A percentile compares a stretch with the other conserved stretches of the same genome.
Evolutionary conservation across 2,329 filamentous ascomycete genomes (phyloP).

Genomic region (Epichloe coenophiala): DNA sequence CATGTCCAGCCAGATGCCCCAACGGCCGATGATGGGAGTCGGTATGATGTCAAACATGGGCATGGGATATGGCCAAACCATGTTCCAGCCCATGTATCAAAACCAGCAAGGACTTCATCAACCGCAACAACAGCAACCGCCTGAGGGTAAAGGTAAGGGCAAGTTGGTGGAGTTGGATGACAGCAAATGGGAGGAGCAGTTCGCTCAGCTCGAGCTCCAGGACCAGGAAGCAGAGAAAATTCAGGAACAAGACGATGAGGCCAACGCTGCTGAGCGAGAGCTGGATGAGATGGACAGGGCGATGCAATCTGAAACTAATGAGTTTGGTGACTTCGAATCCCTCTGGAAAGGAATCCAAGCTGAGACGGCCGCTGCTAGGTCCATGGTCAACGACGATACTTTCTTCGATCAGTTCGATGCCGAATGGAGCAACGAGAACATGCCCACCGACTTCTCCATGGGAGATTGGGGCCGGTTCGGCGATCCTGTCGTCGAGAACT

Average conservation of each 20-base stretch:
- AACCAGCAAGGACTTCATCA: constrained; percentile 33
- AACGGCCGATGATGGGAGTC: constrained; percentile 47
- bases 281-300: constrained; percentile 70
- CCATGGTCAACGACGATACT: constrained; percentile 54
- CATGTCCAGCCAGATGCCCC: constrained; percentile 32
- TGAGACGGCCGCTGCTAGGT: constrained; percentile 55
- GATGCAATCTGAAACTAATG: constrained; percentile 56
- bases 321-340: constrained; percentile 78
- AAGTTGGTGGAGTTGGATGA: constrained; percentile 93
- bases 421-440: constrained; percentile 55
- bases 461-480: constrained; percentile 53
- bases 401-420: constrained; percentile 58
- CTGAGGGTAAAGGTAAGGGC: constrained; percentile 63
- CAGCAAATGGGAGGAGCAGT: constrained; percentile 90
- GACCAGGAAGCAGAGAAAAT: constrained; percentile 34
- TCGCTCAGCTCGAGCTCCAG: constrained; percentile 69
- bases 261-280: constrained; percentile 66
- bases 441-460: constrained; percentile 44
- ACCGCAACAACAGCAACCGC: constrained; percentile 27
- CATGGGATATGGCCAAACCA: constrained; percentile 38
- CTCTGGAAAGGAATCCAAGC: constrained; percentile 76
- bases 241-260: constrained; percentile 42
- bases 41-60: constrained; percentile 33
- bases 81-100: constrained; percentile 39
- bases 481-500: constrained; percentile 74